Conservation (phyloP, 108 stramenopile genomes). For the Skeletonema marinoi region DNA sequence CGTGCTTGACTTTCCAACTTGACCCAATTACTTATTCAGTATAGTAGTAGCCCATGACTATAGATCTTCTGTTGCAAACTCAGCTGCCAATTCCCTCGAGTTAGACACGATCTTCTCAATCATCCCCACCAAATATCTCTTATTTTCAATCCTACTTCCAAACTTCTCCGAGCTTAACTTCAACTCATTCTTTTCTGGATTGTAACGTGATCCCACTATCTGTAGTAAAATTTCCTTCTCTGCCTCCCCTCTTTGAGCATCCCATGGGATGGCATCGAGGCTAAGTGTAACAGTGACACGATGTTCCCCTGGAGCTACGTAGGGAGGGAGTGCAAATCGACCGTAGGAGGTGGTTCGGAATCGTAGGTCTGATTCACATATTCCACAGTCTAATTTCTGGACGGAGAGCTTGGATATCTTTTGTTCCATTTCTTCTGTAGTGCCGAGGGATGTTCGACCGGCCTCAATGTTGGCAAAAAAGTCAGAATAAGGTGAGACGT, state of each 20-base stretch:
- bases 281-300: constrained; percentile 64
- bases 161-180: constrained; percentile 76
- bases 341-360: constrained; percentile 78
- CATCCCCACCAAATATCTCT: constrained; percentile 83
- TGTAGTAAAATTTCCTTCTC: constrained; percentile 68
- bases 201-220: constrained; percentile 67
- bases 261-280: constrained; percentile 59
- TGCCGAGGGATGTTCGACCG: constrained; percentile 61
- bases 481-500: constrained; percentile 69
- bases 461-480: constrained; percentile 68
- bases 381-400: constrained; percentile 70
- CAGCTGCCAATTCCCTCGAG: constrained; percentile 57
- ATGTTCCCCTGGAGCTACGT: constrained; percentile 78
- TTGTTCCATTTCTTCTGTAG: constrained; percentile 45
- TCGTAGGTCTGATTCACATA: constrained; percentile 67
- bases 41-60: not conserved
- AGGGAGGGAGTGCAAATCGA: constrained; percentile 65
- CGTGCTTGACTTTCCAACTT: not conserved
- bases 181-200: constrained; percentile 61
- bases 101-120: constrained; percentile 74
- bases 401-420: constrained; percentile 39
- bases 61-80: constrained; percentile 41
- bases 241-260: constrained; percentile 17
- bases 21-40: not conserved
- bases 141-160: constrained; percentile 88